Base-by-base conservation (phyloP, 345 rosid species). In the Boechera stricta region DNA sequence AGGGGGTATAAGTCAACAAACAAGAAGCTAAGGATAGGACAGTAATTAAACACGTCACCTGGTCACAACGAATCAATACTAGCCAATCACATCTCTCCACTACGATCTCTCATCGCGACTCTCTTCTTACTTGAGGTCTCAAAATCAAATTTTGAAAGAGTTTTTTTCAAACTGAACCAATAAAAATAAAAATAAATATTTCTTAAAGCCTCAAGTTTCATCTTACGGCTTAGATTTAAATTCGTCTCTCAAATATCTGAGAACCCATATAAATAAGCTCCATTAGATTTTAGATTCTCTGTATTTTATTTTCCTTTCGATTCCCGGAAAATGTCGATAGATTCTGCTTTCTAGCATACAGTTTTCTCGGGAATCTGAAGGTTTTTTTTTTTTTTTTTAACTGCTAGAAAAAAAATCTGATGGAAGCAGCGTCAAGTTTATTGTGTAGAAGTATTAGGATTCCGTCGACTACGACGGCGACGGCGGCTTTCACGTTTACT, bases 401-500 rank as follows among this genome's bases (percentile, higher is more conserved):
- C 65, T 7, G 61, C 11, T 7, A 10, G 21, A 8, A 39, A 28
- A 69, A 41, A 41, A 69, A 33, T 81, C 84, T 72, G 63, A 82
- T 86, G 86, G 88, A 84, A 36, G 78, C 74, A 55, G 87, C 82
- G 18, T 86, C 90, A 10, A 83, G 83, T 80, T 69, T 77, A 59
- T 62, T 74, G n/a, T 75, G 79, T 62, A 81, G 85, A 82, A 89
- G 85, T 83, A 74, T 83, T 59, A 45, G 77, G 74, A 78, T 78
- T 44, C 83, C 82, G 35, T 76, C 70, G 33, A 80, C 84, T 7
- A 77, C 77, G 1, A 71, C 74, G 64, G 70, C 83, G 5, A 70
- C 82, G 31, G 55, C 73, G 36, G 81, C 76, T 52, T 67, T 74
- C 28, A 62, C 81, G 7, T 84, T 85, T 55, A 76, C 72, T 35